Percentiles rank a stretch among this genome's conserved stretches.
Conservation (phyloP, 1,284 basidiomycete genomes). For the Ustilago trichophora region DNA sequence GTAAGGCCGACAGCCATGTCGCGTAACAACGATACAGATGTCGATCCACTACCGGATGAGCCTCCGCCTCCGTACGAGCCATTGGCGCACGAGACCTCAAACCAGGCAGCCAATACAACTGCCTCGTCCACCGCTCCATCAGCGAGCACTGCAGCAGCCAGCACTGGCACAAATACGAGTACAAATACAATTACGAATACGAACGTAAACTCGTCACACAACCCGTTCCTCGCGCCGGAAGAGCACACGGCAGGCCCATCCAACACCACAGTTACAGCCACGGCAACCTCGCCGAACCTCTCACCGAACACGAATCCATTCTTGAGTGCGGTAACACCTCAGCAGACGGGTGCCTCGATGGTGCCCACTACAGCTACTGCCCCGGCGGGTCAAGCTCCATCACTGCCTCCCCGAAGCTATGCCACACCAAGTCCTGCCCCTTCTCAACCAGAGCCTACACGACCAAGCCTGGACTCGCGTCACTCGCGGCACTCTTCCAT, state of each 20-base stretch:
- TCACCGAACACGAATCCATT: conserved; percentile 24
- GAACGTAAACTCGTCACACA: conserved; percentile 3
- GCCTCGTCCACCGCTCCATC: not conserved
- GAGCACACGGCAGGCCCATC: conserved; percentile 3
- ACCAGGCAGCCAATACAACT: not conserved
- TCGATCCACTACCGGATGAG: conserved; percentile 30
- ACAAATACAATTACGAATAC: not conserved
- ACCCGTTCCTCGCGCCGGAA: conserved; percentile 24
- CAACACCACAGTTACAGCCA: not conserved
- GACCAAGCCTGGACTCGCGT: conserved; percentile 29
- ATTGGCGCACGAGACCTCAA: not conserved
- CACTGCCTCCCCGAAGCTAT: conserved; percentile 21
- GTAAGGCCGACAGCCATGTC: conserved; percentile 13
- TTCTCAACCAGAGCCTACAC: conserved; percentile 4
- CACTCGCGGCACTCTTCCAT: conserved; percentile 30
- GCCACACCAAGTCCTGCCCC: conserved; percentile 5
- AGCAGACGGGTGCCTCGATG: conserved; percentile 18
- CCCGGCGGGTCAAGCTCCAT: conserved; percentile 7
- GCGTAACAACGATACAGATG: conserved; percentile 19
- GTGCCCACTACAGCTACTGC: conserved; percentile 1
- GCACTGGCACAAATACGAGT: not conserved
- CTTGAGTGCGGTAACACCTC: conserved; percentile 5
- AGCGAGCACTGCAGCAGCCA: not conserved
- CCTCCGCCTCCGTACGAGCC: conserved; percentile 46
- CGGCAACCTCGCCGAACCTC: not conserved